Conservation (phyloP, 2,329 filamentous ascomycete genomes). For the Colletotrichum scovillei region DNA sequence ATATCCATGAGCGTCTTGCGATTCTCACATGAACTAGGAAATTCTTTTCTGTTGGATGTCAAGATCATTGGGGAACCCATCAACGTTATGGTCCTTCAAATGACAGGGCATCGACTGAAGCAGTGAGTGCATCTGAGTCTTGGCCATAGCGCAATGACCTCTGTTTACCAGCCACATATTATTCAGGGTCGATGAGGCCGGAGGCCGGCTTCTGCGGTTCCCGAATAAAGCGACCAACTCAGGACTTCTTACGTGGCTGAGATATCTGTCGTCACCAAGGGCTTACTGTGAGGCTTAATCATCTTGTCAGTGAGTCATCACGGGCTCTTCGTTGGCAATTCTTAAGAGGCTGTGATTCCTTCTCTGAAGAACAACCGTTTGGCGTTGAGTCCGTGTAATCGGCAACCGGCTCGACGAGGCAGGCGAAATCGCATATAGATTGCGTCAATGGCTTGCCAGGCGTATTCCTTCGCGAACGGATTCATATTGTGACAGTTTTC, state of each 20-base stretch:
- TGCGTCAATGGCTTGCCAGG: conserved; percentile 27
- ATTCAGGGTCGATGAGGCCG: not conserved
- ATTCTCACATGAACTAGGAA: not conserved
- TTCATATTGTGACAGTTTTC: not conserved
- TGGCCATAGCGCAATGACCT: not conserved
- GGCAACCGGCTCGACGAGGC: not conserved
- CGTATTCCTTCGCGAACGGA: conserved; percentile 14
- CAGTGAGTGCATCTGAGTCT: not conserved
- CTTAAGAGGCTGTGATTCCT: not conserved
- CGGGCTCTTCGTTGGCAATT: not conserved
- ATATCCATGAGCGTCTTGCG: not conserved
- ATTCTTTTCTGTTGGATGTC: not conserved
- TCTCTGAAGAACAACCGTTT: not conserved
- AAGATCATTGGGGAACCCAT: not conserved
- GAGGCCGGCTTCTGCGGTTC: not conserved
- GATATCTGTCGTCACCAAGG: too few relatives aligned
- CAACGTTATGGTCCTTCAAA: not conserved
- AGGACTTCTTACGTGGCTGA: not conserved
- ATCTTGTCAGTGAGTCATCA: not conserved
- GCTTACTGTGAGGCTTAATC: not conserved
- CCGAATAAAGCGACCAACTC: not conserved
- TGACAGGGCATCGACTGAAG: not conserved
- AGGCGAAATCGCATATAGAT: not conserved
- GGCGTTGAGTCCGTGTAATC: conserved; percentile 6
- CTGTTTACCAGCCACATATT: conserved; percentile 6